phyloP scores from a whole-genome alignment of 768 basidiomycete genomes.

The Piloderma croceum region DNA sequence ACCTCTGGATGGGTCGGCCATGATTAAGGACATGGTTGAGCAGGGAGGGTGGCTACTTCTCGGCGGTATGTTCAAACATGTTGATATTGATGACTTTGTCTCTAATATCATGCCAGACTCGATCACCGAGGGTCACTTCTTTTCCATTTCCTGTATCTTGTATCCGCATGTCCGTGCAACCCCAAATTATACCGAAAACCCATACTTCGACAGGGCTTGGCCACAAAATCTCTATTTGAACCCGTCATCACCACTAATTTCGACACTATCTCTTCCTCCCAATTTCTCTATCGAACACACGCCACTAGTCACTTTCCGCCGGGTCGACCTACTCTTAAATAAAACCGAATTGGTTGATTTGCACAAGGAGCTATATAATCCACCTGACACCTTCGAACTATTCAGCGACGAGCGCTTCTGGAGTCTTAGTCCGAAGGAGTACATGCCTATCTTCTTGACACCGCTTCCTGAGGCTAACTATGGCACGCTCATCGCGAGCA shows the following conservation, averaged over 20 bases:
- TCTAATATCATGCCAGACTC: constrained; percentile 39
- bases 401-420: constrained; percentile 55
- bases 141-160: constrained; percentile 61
- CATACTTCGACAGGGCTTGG: constrained; percentile 58
- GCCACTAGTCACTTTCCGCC: constrained; percentile 60
- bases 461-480: constrained; percentile 48
- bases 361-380: constrained; percentile 33
- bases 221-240: constrained; percentile 60
- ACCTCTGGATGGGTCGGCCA: constrained; percentile 34
- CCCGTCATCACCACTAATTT: constrained; percentile 45
- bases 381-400: constrained; percentile 29
- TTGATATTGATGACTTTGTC: background rate
- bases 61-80: constrained; percentile 42
- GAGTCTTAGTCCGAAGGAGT: constrained; percentile 48
- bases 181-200: constrained; percentile 51
- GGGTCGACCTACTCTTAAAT: constrained; percentile 55
- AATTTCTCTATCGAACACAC: constrained; percentile 52
- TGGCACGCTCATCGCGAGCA: constrained; percentile 56
- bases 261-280: constrained; percentile 38
- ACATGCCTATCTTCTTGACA: constrained; percentile 44
- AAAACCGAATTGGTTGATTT: constrained; percentile 42
- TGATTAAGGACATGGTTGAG: constrained; percentile 56
- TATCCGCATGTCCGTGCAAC: constrained; percentile 64
- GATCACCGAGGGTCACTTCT: constrained; percentile 69
- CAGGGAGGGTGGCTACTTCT: constrained; percentile 67